Evolutionary conservation across 371 early-diverging fungal genomes (phyloP), one percentile per base, ranked within the genome.

Genomic region (Mortierella sp.): DNA sequence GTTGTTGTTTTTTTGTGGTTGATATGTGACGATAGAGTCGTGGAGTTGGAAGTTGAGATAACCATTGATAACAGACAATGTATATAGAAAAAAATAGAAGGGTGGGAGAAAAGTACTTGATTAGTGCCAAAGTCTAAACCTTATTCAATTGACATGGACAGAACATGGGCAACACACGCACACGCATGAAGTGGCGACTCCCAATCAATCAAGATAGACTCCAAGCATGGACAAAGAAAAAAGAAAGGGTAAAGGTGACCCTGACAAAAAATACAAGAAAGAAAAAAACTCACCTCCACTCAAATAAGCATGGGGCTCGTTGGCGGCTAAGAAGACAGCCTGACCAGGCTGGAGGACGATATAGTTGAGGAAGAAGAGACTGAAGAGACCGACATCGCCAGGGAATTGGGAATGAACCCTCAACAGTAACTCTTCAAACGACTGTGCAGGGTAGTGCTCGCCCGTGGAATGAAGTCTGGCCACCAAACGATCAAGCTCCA

Each of bases 231-330:
- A 24, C 21, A 21, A 9, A 60, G 6, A 28, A 14, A 63, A 57
- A 26, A 47, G n/a, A 73, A 73, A 26, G 72, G 47, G 42, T 44
- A 13, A 50, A 50, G 50, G 48, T 11, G 50, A 50, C 50, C 50
- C 50, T 50, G 50, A 50, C 50, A 55, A n/a, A n/a, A 4, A 74
- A 48, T 21, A 50, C 16, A 81, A 74, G n/a, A 75, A 54, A n/a
- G 74, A 74, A 38, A 75, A 54, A 34, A 70, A 72, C 84, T 83
- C 89, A 95, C 96, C 96, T 88, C 99, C 99, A 60, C 95, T 96
- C 57, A 99, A 82, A 80, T 99, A 99, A 6, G 99, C 99, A 88
- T 99, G 99, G 38, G 99, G 99, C 81, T 98, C 99, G 82, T 98
- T 97, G 1, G 99, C 98, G 7, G 97, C 97, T 87, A 99, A 90